Conservation (phyloP, 768 basidiomycete genomes). For the Podaxis mareebaensis region DNA sequence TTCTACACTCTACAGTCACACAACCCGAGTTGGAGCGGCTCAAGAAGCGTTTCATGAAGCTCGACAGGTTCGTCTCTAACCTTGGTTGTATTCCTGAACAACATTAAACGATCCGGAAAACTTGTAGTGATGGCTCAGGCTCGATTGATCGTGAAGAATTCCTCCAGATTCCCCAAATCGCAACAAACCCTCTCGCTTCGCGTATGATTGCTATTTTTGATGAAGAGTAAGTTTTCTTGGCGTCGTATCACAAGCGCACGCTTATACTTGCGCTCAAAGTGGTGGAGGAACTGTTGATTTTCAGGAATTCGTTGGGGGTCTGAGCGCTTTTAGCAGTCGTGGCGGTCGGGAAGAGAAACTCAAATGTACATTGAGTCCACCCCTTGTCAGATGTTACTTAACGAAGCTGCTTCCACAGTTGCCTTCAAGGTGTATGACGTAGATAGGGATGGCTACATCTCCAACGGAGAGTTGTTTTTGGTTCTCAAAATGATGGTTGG, state of each 20-base stretch:
- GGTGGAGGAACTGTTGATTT: conserved; percentile 99
- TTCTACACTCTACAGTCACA: conserved; percentile 63
- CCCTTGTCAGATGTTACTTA: not conserved
- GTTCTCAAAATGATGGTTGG: conserved; percentile 99
- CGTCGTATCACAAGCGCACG: conserved; percentile 1
- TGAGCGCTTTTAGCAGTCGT: conserved; percentile 97
- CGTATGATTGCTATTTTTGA: conserved; percentile 99
- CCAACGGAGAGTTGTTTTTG: conserved; percentile 97
- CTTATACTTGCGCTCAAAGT: conserved; percentile 42
- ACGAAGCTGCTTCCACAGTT: conserved; percentile 50
- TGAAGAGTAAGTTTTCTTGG: conserved; percentile 78
- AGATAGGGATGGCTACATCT: conserved; percentile 96
- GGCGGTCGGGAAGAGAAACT: conserved; percentile 97
- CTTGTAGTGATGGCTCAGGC: conserved; percentile 85
- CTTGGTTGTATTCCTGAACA: not conserved
- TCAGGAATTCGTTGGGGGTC: conserved; percentile 96
- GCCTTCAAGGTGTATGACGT: conserved; percentile 99
- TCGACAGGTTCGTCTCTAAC: conserved; percentile 67
- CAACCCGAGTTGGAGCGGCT: conserved; percentile 90
- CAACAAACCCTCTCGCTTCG: conserved; percentile 93
- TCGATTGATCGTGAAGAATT: conserved; percentile 99
- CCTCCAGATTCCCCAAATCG: conserved; percentile 97
- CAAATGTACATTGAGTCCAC: conserved; percentile 62
- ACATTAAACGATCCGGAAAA: not conserved
- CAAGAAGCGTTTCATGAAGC: conserved; percentile 99